phyloP scores from a whole-genome alignment of 2,329 filamentous ascomycete species.

The Kalaharituber pfeilii region DNA sequence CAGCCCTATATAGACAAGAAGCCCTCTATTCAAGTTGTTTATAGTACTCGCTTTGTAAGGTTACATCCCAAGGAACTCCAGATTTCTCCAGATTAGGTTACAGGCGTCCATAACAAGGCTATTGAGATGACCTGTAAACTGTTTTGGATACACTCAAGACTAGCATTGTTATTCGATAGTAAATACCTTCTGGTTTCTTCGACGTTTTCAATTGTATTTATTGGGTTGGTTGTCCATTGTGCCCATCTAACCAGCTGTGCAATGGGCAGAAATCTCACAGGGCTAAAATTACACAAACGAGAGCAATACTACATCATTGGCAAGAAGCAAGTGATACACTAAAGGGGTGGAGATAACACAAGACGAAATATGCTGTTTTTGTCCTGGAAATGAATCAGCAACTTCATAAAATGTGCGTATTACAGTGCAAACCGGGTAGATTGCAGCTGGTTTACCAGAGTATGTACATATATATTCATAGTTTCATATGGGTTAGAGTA shows the following conservation, averaged over 20 bases:
- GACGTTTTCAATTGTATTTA: slow-evolving; percentile 54
- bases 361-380: slow-evolving; percentile 36
- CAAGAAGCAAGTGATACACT: slow-evolving; percentile 55
- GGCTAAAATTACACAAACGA: slow-evolving; percentile 55
- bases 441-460: slow-evolving; percentile 1
- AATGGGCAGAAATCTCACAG: slow-evolving; percentile 15
- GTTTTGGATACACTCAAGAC: slow-evolving; percentile 34
- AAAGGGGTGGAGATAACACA: slow-evolving; percentile 47
- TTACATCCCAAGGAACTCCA: slow-evolving; percentile 44
- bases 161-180: slow-evolving; percentile 5
- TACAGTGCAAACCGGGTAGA: slow-evolving; percentile 12
- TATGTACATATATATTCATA: background rate
- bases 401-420: slow-evolving; percentile 51
- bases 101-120: slow-evolving; percentile 74
- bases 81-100: slow-evolving; percentile 63
- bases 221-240: slow-evolving; percentile 2
- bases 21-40: background rate
- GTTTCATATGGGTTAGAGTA: too few species aligned
- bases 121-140: slow-evolving; percentile 55
- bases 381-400: slow-evolving; percentile 34
- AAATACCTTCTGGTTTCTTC: slow-evolving; percentile 36
- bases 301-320: slow-evolving; percentile 41
- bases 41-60: slow-evolving; percentile 26
- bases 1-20: background rate
- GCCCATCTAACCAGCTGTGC: too few species aligned